Base-by-base conservation (phyloP, 495 filamentous ascomycete genomes). In the Penicillium diatomitis region DNA sequence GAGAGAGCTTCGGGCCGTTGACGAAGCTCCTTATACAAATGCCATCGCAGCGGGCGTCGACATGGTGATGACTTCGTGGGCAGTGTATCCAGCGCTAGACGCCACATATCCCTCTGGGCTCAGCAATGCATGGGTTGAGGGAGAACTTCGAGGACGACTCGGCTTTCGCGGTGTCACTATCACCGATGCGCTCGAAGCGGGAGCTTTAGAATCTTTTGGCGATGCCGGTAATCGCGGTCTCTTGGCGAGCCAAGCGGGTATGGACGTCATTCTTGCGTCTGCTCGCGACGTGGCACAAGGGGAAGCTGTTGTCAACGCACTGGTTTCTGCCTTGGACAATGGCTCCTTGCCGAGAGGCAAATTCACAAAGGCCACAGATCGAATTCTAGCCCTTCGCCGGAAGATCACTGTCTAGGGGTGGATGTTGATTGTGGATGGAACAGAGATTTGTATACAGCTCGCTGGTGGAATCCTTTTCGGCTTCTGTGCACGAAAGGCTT, bases 51-150 rank as follows among this genome's bases (percentile, higher is more conserved):
- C 65, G 4, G 66, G 58, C 3, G 50, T 69, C 1, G 55, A 63
- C 32, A 65, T 69, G 61, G 56, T 69, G 0, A 69, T 69, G 66
- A 49, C 50, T 4, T 68, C 65, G 6, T 68, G 66, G 66, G 61
- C 63, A 6, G 8, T 67, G 3, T 68, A 69, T 35, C 63, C 65
- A 2, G 61, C 55, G 3, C 35, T 69, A 5, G 66, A 69, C 31
- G 11, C 54, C 0, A 31, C 50, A 7, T 58, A 62, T 33, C 66
- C 66, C 1, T 57, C 61, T 0, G 66, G 66, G 5, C 32, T 69
- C 12, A 69, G 66, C 46, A 43, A 50, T 36, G 52, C 51, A 12
- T 65, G 61, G 54, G 49, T 69, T 2, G 48, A 61, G 11, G 50
- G 51, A 29, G 64, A 69, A 33, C 41, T 69, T 11, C 56, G 63